These are phyloP conservation scores for Thielaviopsis euricoi DNA, from an alignment of 2,329 filamentous ascomycete genomes.

Conservation along the genomic window DNA sequence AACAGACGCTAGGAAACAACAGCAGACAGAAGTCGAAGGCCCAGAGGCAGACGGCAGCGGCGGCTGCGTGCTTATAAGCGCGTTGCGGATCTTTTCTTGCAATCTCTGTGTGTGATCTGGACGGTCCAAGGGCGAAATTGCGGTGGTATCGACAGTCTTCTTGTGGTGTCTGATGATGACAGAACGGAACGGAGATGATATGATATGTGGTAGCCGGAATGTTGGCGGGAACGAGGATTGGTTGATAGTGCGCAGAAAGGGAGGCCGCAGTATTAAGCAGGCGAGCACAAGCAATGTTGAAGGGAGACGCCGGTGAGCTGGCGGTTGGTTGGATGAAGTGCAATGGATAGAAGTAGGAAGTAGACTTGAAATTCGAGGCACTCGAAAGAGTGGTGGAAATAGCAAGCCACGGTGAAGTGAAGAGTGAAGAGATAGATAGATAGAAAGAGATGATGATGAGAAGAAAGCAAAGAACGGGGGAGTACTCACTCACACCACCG, in stretches of 20 bases:
- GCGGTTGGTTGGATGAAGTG: background rate
- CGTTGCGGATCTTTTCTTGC: no score
- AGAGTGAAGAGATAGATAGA: constrained; percentile 24
- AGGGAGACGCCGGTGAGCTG: no score
- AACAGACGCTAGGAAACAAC: no score
- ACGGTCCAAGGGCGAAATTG: no score
- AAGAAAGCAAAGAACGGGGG: constrained; percentile 18
- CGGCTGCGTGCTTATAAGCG: no score
- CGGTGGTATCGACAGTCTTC: no score
- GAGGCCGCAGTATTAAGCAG: background rate
- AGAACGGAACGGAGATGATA: background rate
- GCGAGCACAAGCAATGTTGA: no score
- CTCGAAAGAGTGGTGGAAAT: background rate
- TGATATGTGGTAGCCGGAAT: background rate
- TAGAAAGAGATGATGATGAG: constrained; percentile 31
- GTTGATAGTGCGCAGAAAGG: constrained; percentile 7
- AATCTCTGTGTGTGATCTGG: no score
- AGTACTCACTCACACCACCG: constrained; percentile 21
- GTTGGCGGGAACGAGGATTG: constrained; percentile 14
- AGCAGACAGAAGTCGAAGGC: no score
- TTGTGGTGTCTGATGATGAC: background rate
- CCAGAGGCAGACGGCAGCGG: no score
- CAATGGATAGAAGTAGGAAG: constrained; percentile 7
- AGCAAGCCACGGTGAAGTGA: constrained; percentile 5
- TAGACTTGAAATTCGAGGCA: background rate